Percentiles rank a stretch among this genome's conserved stretches.
These are phyloP conservation scores for Oldenlandia corymbosa DNA, from an alignment of 257 asterid species.

Conservation along the genomic window DNA sequence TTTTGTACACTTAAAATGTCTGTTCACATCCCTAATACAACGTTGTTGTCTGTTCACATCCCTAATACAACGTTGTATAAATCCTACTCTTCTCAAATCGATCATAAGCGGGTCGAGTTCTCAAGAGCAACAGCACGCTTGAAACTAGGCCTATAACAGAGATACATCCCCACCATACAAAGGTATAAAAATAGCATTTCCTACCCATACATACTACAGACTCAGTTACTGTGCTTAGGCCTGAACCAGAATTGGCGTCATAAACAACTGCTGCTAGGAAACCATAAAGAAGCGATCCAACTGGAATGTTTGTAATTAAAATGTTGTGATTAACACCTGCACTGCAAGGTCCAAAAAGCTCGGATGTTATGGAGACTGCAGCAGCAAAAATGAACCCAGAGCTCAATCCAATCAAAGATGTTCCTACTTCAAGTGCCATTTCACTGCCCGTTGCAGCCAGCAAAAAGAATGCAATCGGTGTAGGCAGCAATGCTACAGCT, in stretches of 20 bases:
- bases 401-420: constrained; percentile 82
- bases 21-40: too few species aligned
- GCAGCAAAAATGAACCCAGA: constrained; percentile 92
- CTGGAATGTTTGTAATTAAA: constrained; percentile 80
- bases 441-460: constrained; percentile 43
- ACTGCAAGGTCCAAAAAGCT: constrained; percentile 75
- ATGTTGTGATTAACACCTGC: constrained; percentile 89
- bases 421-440: constrained; percentile 50
- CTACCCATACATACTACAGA: constrained; percentile 74
- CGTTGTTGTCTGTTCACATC: too few species aligned
- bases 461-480: constrained; percentile 57
- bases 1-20: too few species aligned
- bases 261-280: constrained; percentile 68
- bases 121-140: constrained; percentile 54
- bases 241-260: constrained; percentile 38
- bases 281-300: constrained; percentile 78
- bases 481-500: constrained; percentile 61
- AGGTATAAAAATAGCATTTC: constrained; percentile 60
- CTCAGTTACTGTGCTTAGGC: constrained; percentile 18
- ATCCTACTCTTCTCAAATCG: constrained; percentile 46
- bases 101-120: constrained; percentile 60
- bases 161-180: constrained; percentile 82
- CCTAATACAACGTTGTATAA: constrained; percentile 18
- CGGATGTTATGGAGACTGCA: constrained; percentile 82
- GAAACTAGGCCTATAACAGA: constrained; percentile 63